A percentile compares a stretch with the other conserved stretches of the same genome.
These are phyloP conservation scores for Psophocarpus tetragonolobus DNA, from an alignment of 306 rosid species.

Conservation along the genomic window DNA sequence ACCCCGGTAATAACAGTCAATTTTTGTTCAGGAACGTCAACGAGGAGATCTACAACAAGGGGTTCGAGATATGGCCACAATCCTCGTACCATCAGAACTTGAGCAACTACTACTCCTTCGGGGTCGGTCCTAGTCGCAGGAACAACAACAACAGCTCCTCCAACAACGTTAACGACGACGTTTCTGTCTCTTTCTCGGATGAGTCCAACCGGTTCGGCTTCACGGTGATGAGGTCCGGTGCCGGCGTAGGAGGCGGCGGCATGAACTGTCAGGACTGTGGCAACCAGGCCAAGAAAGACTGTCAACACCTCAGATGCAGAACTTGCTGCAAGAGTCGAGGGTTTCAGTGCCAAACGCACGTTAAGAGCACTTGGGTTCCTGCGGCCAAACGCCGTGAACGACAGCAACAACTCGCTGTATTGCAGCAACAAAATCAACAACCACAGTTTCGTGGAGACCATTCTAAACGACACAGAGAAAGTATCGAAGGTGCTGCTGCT, in stretches of 20 bases:
- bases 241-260: conserved; percentile 22
- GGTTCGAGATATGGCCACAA: conserved; percentile 94
- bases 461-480: conserved; percentile 62
- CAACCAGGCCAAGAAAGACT: conserved; percentile 95
- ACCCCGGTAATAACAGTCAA: conserved; percentile 29
- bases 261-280: conserved; percentile 97
- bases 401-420: conserved; percentile 62
- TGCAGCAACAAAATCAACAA: conserved; percentile 50
- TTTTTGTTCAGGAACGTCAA: conserved; percentile 47
- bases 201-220: conserved; percentile 63
- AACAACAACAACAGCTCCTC: conserved; percentile 20
- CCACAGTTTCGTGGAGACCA: conserved; percentile 42
- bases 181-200: conserved; percentile 49
- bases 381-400: conserved; percentile 92
- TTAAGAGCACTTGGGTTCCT: conserved; percentile 98
- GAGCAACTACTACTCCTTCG: conserved; percentile 64
- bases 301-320: conserved; percentile 77
- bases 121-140: conserved; percentile 62
- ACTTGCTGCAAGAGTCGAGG: conserved; percentile 98
- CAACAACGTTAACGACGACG: conserved; percentile 38
- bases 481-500: not conserved
- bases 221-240: conserved; percentile 64
- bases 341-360: conserved; percentile 88
- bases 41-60: conserved; percentile 78
- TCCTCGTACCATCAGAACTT: conserved; percentile 47